Conservation (phyloP, 2,329 filamentous ascomycete species). For the Emmonsiellopsis sp. region DNA sequence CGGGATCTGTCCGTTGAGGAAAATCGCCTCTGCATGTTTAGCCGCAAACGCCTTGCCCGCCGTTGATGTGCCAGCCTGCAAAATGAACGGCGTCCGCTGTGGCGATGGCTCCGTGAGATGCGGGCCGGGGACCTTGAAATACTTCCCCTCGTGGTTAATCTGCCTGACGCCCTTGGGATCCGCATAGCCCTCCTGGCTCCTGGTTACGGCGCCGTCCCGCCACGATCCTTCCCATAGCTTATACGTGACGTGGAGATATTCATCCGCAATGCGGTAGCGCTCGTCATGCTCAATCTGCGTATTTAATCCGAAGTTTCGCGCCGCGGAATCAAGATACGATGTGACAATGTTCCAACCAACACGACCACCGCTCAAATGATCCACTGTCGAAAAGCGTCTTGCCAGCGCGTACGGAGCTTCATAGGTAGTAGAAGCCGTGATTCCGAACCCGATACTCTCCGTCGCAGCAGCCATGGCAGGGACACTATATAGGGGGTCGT, state of each 20-base stretch:
- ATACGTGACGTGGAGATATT: constrained; percentile 39
- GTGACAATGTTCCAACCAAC: constrained; percentile 48
- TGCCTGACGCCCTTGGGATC: constrained; percentile 26
- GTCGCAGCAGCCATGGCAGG: constrained; percentile 41
- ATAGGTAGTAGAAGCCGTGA: constrained; percentile 48
- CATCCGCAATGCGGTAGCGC: constrained; percentile 40
- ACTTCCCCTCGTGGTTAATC: constrained; percentile 32
- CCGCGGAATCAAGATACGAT: constrained; percentile 39
- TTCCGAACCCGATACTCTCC: constrained; percentile 41
- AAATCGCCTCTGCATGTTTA: constrained; percentile 38
- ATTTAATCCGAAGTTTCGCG: constrained; percentile 38
- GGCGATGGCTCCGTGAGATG: constrained; percentile 37
- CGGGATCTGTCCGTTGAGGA: constrained; percentile 37
- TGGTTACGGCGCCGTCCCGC: constrained; percentile 33
- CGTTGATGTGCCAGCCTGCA: constrained; percentile 40
- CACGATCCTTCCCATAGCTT: constrained; percentile 48
- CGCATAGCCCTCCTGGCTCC: constrained; percentile 21
- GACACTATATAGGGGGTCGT: constrained; percentile 34
- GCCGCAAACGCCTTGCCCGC: constrained; percentile 40
- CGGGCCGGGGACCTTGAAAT: constrained; percentile 37
- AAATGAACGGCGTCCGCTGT: constrained; percentile 40
- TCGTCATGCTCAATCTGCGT: constrained; percentile 42
- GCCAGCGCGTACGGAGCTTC: constrained; percentile 48
- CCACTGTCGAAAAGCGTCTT: constrained; percentile 45
- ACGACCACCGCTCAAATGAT: constrained; percentile 44